Evolutionary conservation across 768 basidiomycete species (phyloP), one percentile per base, ranked within the genome.

Genomic region (Tremella fuciformis): DNA sequence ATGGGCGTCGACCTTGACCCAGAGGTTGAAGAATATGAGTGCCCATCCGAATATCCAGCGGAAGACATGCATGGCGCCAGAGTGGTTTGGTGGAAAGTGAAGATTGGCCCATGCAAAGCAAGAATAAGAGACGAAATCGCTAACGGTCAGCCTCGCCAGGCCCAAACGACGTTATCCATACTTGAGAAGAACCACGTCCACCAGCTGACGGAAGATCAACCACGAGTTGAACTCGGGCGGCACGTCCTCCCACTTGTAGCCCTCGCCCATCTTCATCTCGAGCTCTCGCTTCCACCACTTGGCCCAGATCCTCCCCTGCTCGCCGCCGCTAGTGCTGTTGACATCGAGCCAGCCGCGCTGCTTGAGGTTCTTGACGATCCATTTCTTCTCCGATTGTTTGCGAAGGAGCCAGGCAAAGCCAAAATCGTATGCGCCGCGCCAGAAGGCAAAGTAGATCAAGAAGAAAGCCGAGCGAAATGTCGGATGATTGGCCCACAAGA

Each of bases 1-100:
- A 75, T 99, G 96, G 0, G 96, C 96, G 72, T 98, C 94, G 1
- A 88, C 89, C 75, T 99, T 99, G 62, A 99, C 91, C 92, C 93
- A 98, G 37, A 98, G 82, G 76, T 99, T 98, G 82, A 98, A 98
- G 19, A 82, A 83, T 73, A 98, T 91, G 22, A 99, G 80, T 0
- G 84, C 82, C 59, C 89, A 74, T 3, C 96, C 96, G 19, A 87
- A 87, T 46, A 88, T 77, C 94, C 94, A 99, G 1, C 91, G 85
- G 78, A 91, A 82, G 61, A 88, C 74, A 74, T 97, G 92, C 16
- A 89, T 82, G 8, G 81, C 71, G 44, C 82, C 51, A 0, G 91
- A 88, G 26, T 96, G 82, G 42, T 84, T 86, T 37, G 85, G 81
- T 0, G 93, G 91, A 22, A 91, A 84, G 6, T 90, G 85, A 79